Base-by-base conservation (phyloP, 257 asterid species). In the Solanum etuberosum region DNA sequence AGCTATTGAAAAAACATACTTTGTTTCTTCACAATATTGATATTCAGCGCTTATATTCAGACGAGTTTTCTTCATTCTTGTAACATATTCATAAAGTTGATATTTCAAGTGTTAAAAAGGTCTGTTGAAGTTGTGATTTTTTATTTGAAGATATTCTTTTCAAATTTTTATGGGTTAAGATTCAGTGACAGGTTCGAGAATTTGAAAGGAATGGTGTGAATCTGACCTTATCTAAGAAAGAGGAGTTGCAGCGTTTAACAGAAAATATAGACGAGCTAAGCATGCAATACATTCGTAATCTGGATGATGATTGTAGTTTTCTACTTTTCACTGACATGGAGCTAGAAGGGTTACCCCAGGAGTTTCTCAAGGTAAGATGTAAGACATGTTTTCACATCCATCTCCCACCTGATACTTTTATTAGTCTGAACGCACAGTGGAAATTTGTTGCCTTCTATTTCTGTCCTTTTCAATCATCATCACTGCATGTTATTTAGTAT, bases 131-230 rank as follows among this genome's bases (percentile, higher is more conserved):
- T 76, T 87, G 48, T 51, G 43, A 68, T 51, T 81, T 74, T 48
- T 68, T 12, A 16, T 86, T 81, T 43, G 31, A 85, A 34, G 73
- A 86, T 80, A n/a, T 85, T 89, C 83, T 43, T 89, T 88, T 93
- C 88, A 90, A 90, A 91, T 89, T 87, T 91, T 92, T 90, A 91
- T 88, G 88, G 71, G 88, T 88, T 86, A 89, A 90, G 87, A 86
- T 93, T 90, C 93, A 94, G 96, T 97, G 98, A 97, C 99, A 97
- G 99, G 94, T 97, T 93, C 92, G 90, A 91, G 99, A 97, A 87
- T 97, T 94, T 92, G 99, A 94, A 91, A 92, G 97, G 92, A 95
- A 94, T 85, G 99, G 99, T 63, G 89, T 95, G 88, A 92, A 94
- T 91, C 96, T 97, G 70, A 93, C 98, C 67, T 91, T 94, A 88